phyloP scores from a whole-genome alignment of 2,329 filamentous ascomycete species.

The Fusarium camptoceras region DNA sequence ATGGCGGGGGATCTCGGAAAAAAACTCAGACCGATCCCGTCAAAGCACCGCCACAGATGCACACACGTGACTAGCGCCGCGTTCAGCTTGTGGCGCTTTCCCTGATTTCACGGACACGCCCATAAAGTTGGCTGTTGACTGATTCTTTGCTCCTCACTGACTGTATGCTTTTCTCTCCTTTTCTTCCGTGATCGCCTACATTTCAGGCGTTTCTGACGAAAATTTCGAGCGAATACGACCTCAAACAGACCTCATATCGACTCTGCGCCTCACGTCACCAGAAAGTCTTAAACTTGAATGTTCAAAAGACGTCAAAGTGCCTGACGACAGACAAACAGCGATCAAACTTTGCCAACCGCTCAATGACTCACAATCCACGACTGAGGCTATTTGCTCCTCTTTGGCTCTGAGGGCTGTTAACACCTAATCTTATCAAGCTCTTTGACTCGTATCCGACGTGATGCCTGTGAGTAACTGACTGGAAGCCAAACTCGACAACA shows the following conservation, averaged over 20 bases:
- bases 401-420: constrained; percentile 31
- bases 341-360: constrained; percentile 35
- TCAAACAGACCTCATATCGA: constrained; percentile 32
- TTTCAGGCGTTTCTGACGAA: constrained; percentile 28
- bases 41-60: constrained; percentile 38
- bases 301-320: constrained; percentile 39
- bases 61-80: constrained; percentile 17
- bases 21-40: constrained; percentile 11
- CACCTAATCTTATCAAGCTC: constrained; percentile 11
- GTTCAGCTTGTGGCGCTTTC: constrained; percentile 40
- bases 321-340: constrained; percentile 35
- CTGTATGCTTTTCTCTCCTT: constrained; percentile 37
- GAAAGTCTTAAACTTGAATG: constrained; percentile 14
- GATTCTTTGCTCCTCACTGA: constrained; percentile 44
- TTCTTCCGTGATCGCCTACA: constrained; percentile 43
- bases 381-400: constrained; percentile 41
- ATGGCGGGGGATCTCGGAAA: constrained; percentile 39
- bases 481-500: constrained; percentile 1
- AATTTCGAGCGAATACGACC: constrained; percentile 42
- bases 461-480: constrained; percentile 49
- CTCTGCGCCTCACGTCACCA: constrained; percentile 43
- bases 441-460: constrained; percentile 35
- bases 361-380: constrained; percentile 47
- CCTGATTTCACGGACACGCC: constrained; percentile 42
- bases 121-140: constrained; percentile 45